A percentile compares a stretch with the other conserved stretches of the same genome.
These are phyloP conservation scores for Fimicolochytrium jonesii DNA, from an alignment of 192 early-diverging fungal genomes.

Conservation along the genomic window DNA sequence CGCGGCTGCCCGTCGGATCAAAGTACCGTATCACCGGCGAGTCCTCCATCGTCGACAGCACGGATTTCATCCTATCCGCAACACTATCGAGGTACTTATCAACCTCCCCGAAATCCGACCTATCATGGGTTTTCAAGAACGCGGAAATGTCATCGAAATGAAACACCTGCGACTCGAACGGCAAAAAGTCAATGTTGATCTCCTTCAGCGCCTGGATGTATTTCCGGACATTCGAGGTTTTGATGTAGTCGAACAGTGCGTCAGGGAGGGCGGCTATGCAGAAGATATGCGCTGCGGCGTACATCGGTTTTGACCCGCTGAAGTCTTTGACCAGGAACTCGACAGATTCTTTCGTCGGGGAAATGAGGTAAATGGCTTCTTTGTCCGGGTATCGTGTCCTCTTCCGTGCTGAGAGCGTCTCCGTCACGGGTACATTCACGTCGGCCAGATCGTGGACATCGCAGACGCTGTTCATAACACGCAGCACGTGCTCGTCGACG, in stretches of 20 bases:
- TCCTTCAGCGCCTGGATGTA: constrained; percentile 39
- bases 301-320: constrained; percentile 41
- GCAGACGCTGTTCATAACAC: constrained; percentile 69
- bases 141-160: constrained; percentile 33
- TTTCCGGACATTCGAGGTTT: constrained; percentile 35
- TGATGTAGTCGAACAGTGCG: constrained; percentile 58
- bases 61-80: constrained; percentile 37
- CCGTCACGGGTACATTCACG: constrained; percentile 61
- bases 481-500: constrained; percentile 65
- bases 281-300: constrained; percentile 50
- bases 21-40: constrained; percentile 72
- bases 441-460: constrained; percentile 74
- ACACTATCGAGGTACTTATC: constrained; percentile 26
- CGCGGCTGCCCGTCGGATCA: constrained; percentile 64
- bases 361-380: constrained; percentile 61
- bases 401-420: constrained; percentile 39
- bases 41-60: constrained; percentile 44
- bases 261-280: constrained; percentile 60
- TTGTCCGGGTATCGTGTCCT: constrained; percentile 50
- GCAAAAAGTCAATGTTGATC: constrained; percentile 49
- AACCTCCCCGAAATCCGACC: constrained; percentile 7
- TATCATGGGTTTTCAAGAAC: constrained; percentile 30
- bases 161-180: constrained; percentile 46
- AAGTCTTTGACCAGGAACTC: constrained; percentile 49
- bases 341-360: constrained; percentile 39